phyloP scores from a whole-genome alignment of 2,329 filamentous ascomycete species.

The Paradendryphiella salina region DNA sequence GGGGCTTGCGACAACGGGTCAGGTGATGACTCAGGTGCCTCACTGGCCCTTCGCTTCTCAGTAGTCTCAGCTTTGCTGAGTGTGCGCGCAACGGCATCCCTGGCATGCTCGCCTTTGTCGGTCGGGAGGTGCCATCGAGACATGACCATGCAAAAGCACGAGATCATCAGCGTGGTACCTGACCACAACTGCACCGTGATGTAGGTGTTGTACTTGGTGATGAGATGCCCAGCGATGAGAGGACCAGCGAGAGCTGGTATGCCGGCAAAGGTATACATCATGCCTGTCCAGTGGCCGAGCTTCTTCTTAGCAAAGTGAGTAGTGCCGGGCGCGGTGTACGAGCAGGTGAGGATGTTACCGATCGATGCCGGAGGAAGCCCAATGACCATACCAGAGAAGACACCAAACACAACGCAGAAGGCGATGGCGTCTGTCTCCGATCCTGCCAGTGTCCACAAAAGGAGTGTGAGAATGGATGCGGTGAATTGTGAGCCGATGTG shows the following conservation, averaged over 20 bases:
- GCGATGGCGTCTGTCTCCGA: constrained; percentile 48
- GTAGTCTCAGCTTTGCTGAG: constrained; percentile 11
- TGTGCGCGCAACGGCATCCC: constrained; percentile 18
- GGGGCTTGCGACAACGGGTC: constrained; percentile 25
- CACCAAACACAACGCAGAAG: constrained; percentile 55
- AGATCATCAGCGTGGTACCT: constrained; percentile 49
- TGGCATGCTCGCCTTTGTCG: constrained; percentile 31
- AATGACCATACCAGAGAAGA: constrained; percentile 55
- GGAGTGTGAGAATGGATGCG: constrained; percentile 49
- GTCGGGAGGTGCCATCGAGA: constrained; percentile 40
- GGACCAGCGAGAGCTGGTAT: constrained; percentile 53
- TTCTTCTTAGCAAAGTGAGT: constrained; percentile 40
- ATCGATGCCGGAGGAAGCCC: constrained; percentile 56
- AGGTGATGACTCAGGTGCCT: constrained; percentile 11
- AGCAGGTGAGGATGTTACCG: constrained; percentile 50
- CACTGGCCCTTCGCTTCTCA: constrained; percentile 16
- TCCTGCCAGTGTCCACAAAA: constrained; percentile 50
- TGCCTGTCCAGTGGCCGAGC: constrained; percentile 57
- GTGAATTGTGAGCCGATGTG: constrained; percentile 50
- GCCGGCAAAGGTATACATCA: constrained; percentile 56
- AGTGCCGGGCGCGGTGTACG: constrained; percentile 38
- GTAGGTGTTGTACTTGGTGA: constrained; percentile 48
- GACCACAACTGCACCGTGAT: constrained; percentile 55
- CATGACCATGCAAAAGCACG: constrained; percentile 48
- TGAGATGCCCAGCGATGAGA: constrained; percentile 53